Conservation (phyloP, 179 eudicot genomes). For the Sideroxylon spinosum region DNA sequence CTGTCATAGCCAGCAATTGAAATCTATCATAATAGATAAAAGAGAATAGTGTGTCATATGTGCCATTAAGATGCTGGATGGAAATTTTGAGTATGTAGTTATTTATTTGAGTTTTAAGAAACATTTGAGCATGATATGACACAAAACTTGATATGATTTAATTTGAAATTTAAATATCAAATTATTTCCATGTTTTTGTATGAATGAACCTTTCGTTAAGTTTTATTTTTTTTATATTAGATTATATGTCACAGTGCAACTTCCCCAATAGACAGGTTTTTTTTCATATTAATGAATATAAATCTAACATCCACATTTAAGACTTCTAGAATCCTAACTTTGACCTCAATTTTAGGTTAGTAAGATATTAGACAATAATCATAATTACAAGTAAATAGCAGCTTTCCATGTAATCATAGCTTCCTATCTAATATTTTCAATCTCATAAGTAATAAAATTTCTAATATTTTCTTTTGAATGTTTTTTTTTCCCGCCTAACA, state of each 20-base stretch:
- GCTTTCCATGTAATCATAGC: neutral
- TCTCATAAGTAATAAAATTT: too few relatives aligned
- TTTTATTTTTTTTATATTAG: neutral
- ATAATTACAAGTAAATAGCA: neutral
- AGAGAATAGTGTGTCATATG: neutral
- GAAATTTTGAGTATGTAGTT: neutral
- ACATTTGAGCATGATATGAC: neutral
- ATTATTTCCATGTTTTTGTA: neutral
- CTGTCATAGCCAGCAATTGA: constrained; percentile 84
- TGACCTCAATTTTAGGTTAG: neutral
- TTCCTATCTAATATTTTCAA: too few relatives aligned
- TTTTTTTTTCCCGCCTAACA: neutral
- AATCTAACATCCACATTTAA: neutral
- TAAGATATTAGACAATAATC: neutral
- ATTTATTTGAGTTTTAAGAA: neutral
- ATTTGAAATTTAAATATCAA: neutral
- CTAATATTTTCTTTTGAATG: neutral
- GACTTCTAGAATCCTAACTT: neutral
- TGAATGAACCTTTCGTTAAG: neutral
- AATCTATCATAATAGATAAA: constrained; percentile 43
- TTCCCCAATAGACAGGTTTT: neutral
- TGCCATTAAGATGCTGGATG: neutral
- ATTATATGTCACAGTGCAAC: neutral
- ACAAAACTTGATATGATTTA: neutral
- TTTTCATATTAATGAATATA: too few relatives aligned